Conservation (phyloP, 1,139 yeast species). For the Nematodospora anomalae region DNA sequence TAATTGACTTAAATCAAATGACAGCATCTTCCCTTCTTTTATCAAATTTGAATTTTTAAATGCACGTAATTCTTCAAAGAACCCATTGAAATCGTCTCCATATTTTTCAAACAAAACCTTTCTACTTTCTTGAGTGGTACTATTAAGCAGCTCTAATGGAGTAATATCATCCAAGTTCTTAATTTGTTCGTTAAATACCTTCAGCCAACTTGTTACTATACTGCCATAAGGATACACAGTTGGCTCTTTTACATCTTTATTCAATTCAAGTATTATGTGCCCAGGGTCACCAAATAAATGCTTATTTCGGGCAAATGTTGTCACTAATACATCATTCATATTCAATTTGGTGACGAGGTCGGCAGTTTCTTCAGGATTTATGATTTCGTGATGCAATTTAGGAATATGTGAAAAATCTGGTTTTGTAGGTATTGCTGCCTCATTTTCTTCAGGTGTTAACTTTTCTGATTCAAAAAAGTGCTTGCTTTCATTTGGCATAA, state of each 20-base stretch:
- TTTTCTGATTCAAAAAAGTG: slow-evolving; percentile 36
- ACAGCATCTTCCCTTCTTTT: slow-evolving; percentile 17
- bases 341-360: slow-evolving; percentile 32
- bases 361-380: slow-evolving; percentile 35
- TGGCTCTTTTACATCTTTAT: slow-evolving; percentile 6
- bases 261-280: slow-evolving; percentile 17
- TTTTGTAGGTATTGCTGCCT: slow-evolving; percentile 36
- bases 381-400: slow-evolving; percentile 32
- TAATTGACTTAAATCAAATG: slow-evolving; percentile 13
- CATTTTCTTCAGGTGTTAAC: slow-evolving; percentile 30
- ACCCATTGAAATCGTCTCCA: slow-evolving; percentile 7
- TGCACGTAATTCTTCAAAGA: slow-evolving; percentile 22
- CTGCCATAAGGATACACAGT: slow-evolving; percentile 27
- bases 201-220: slow-evolving; percentile 32
- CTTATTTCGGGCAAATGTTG: slow-evolving; percentile 31
- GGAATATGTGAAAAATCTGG: slow-evolving; percentile 20
- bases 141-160: slow-evolving; percentile 2
- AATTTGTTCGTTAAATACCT: slow-evolving; percentile 27
- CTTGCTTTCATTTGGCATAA: slow-evolving; percentile 33
- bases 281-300: slow-evolving; percentile 30
- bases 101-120: background rate
- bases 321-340: slow-evolving; percentile 30
- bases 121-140: background rate
- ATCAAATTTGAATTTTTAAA: slow-evolving; percentile 20
- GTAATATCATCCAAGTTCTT: slow-evolving; percentile 18